Base-by-base conservation (phyloP, 192 early-diverging fungal species). In the Linnemannia exigua region DNA sequence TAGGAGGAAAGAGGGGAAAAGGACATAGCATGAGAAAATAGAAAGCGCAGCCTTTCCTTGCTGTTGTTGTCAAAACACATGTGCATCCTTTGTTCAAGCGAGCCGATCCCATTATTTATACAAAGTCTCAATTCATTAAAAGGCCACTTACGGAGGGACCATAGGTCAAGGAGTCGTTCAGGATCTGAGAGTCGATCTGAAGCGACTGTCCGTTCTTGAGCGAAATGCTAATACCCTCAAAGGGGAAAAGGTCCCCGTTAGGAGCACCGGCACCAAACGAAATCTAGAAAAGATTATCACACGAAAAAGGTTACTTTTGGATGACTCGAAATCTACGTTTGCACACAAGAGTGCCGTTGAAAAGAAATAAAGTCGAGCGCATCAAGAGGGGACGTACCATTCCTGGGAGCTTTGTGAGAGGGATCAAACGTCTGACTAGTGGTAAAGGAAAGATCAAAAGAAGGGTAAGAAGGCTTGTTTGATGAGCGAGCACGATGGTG, bases 241-340 rank as follows among this genome's bases (percentile, higher is more conserved):
- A 92, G 14, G 95, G 94, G 72, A 95, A 95, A 9, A 94, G 93
- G 35, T 72, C 79, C 0, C 91, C 88, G 70, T 95, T 94, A 7
- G 95, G 95, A 48, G 93, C 88, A 1, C 95, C 95, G 3, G 93
- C 94, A 15, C 94, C 94, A 1, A 96, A 89, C 46, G 94, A 94
- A 66, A 96, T 90, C 91, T 91, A 70, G n/a, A 58, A 16, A 37
- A 38, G 50, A 38, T 69, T 28, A 51, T 33, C 44, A 76, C 8
- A 70, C 19, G 47, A 46, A 44, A 54, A 67, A 8, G 2, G 50
- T n/a, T 52, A 54, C 16, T 22, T 33, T 63, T 2, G 58, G 58
- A 28, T 50, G 35, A 76, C n/a, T 28, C 25, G 20, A 37, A 7
- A 36, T 31, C 12, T 63, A 9, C 20, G 12, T 31, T 79, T 73